Evolutionary conservation across 2,329 filamentous ascomycete species (phyloP), one percentile per base, ranked within the genome.

Genomic region (Rutstroemia sp.): DNA sequence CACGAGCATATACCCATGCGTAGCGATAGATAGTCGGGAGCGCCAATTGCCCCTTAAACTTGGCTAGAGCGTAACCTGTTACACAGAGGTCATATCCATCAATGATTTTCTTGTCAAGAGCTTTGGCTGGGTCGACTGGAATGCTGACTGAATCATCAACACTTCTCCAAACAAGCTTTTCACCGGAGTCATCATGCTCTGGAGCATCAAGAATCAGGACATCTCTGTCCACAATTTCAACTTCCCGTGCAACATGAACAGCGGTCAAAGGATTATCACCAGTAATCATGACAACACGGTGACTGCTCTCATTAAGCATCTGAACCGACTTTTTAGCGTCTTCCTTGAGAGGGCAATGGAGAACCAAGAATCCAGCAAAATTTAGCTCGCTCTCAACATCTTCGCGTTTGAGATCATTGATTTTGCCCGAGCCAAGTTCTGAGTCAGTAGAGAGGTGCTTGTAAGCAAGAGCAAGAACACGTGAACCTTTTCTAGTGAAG

Each of bases 261-360:
- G 94, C 94, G 42, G 94, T 99, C 52, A 99, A 80, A 12, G 94
- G 92, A 71, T 99, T 99, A 72, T 99, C 94, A 69, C 94, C 94
- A 58, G 94, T 99, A 63, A 99, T 99, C 94, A 99, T 99, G 65
- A 99, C 88, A 48, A 96, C 91, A 65, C 94, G 89, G 72, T 99
- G 94, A 74, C 92, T 97, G 73, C 92, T 97, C 76, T 99, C 94
- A 69, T 96, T 99, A 65, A 99, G 81, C 90, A 97, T 96, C 63
- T 88, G 89, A 42, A 99, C 89, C 41, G 94, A 86, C 70, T 94
- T 86, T 73, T 95, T 88, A 48, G 94, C 94, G 71, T 99, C 94
- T 25, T 96, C 92, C 75, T 99, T 99, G 57, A 99, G 79, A 5
- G 94, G 94, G 67, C 91, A 96, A 71, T 96, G 92, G 30, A 99